phyloP scores from a whole-genome alignment of 345 rosid species.

The Euclidium syriacum region DNA sequence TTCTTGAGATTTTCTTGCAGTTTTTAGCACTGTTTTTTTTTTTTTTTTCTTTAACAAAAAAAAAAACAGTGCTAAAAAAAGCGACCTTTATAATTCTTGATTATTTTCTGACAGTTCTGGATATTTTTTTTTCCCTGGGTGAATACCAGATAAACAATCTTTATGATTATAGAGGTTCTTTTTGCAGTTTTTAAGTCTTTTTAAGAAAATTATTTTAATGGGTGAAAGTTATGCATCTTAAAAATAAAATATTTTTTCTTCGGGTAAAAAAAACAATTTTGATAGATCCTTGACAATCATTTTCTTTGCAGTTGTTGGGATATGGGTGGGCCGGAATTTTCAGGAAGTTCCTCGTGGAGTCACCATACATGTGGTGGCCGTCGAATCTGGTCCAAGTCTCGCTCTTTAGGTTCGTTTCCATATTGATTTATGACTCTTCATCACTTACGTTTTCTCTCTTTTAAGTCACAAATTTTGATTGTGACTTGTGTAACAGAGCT shows the following conservation, averaged over 20 bases:
- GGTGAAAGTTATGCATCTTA: background rate
- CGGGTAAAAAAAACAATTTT: background rate
- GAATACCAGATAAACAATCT: too few species aligned
- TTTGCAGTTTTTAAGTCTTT: too few species aligned
- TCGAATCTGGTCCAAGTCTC: slow-evolving; percentile 74
- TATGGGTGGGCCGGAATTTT: slow-evolving; percentile 86
- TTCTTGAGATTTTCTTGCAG: too few species aligned
- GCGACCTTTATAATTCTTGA: background rate
- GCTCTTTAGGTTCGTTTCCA: slow-evolving; percentile 51
- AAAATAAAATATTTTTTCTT: background rate
- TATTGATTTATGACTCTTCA: background rate
- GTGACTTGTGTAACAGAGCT: slow-evolving; percentile 43
- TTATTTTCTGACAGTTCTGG: background rate
- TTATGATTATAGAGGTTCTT: background rate
- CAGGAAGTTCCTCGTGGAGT: slow-evolving; percentile 61
- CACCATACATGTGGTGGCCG: slow-evolving; percentile 97
- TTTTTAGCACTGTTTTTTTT: too few species aligned
- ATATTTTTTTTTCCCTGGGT: background rate
- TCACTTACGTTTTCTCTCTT: background rate
- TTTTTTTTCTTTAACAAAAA: too few species aligned
- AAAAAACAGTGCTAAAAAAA: too few species aligned
- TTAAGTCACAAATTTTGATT: background rate
- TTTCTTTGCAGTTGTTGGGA: slow-evolving; percentile 59
- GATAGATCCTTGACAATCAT: background rate
- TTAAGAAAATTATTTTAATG: too few species aligned